Percentiles rank a stretch among this genome's conserved stretches.
These are phyloP conservation scores for Rosellinia necatrix DNA, from an alignment of 2,329 filamentous ascomycete genomes.

Conservation along the genomic window DNA sequence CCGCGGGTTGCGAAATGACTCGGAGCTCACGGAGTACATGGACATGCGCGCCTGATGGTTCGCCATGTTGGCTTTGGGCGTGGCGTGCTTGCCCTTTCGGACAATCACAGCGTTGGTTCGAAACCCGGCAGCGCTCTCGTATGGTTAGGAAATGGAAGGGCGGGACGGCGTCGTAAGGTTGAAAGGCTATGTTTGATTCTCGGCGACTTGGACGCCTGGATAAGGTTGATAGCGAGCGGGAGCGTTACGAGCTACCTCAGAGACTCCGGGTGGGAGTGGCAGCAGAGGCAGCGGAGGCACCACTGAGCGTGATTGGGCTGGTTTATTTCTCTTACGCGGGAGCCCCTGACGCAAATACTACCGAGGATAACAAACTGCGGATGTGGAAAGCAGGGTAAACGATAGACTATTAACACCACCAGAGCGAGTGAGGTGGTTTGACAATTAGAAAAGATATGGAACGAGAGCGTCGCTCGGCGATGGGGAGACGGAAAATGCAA, in stretches of 20 bases:
- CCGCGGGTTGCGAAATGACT: conserved; percentile 62
- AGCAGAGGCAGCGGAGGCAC: conserved; percentile 1
- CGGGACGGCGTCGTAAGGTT: not conserved
- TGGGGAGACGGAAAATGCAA: conserved; percentile 19
- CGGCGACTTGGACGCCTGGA: not conserved
- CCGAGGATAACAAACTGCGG: no score
- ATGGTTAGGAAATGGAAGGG: not conserved
- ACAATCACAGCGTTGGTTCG: conserved; percentile 44
- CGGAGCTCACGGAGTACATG: conserved; percentile 70
- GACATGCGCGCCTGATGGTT: conserved; percentile 62
- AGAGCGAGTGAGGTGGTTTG: conserved; percentile 62
- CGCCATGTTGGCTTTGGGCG: conserved; percentile 53
- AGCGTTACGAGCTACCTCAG: conserved; percentile 1
- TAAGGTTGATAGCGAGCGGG: conserved; percentile 2
- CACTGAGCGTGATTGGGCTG: conserved; percentile 8
- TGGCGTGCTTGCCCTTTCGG: conserved; percentile 45
- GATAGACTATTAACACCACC: conserved; percentile 47
- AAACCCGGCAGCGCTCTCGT: conserved; percentile 3
- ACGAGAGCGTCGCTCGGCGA: conserved; percentile 20
- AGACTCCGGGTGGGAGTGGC: not conserved
- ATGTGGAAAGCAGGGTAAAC: conserved; percentile 29
- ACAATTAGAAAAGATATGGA: conserved; percentile 32
- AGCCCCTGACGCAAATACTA: conserved; percentile 23
- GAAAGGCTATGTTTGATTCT: not conserved
- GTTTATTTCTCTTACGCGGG: conserved; percentile 2